Percentiles rank a stretch among this genome's conserved stretches.
These are phyloP conservation scores for Neurospora sp. DNA, from an alignment of 495 filamentous ascomycete species.

Conservation along the genomic window DNA sequence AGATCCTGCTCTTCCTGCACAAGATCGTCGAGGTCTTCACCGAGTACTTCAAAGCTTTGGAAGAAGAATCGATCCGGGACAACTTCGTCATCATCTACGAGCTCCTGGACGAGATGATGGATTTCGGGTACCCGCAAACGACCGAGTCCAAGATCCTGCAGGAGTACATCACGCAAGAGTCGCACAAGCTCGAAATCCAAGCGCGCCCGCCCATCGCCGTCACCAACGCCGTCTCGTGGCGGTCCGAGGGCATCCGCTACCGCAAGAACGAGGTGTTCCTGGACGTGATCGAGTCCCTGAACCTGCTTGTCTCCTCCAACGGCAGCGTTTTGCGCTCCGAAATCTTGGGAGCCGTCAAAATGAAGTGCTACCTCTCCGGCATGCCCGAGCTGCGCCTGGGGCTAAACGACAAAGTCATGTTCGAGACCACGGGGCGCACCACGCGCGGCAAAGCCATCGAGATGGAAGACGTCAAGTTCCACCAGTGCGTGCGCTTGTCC, in stretches of 20 bases:
- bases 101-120: slow-evolving; percentile 99
- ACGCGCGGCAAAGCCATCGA: slow-evolving; percentile 96
- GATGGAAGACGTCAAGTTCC: slow-evolving; percentile 99
- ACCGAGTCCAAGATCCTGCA: slow-evolving; percentile 98
- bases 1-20: slow-evolving; percentile 96
- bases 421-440: slow-evolving; percentile 92
- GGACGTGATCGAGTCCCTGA: slow-evolving; percentile 94
- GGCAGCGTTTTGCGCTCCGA: slow-evolving; percentile 96
- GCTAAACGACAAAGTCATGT: slow-evolving; percentile 99
- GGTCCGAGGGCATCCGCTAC: slow-evolving; percentile 95
- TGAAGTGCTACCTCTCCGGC: slow-evolving; percentile 98
- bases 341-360: slow-evolving; percentile 94
- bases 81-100: slow-evolving; percentile 99
- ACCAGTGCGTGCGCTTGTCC: slow-evolving; percentile 93
- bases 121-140: slow-evolving; percentile 98
- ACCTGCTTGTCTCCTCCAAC: slow-evolving; percentile 87
- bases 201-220: slow-evolving; percentile 99
- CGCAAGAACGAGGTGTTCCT: slow-evolving; percentile 81
- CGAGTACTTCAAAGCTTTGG: slow-evolving; percentile 98
- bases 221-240: slow-evolving; percentile 96
- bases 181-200: slow-evolving; percentile 95
- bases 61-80: slow-evolving; percentile 98
- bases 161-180: slow-evolving; percentile 99
- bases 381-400: slow-evolving; percentile 97
- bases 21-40: slow-evolving; percentile 98